phyloP scores from a whole-genome alignment of 2,329 filamentous ascomycete genomes.

The Sporothrix dimorphospora region DNA sequence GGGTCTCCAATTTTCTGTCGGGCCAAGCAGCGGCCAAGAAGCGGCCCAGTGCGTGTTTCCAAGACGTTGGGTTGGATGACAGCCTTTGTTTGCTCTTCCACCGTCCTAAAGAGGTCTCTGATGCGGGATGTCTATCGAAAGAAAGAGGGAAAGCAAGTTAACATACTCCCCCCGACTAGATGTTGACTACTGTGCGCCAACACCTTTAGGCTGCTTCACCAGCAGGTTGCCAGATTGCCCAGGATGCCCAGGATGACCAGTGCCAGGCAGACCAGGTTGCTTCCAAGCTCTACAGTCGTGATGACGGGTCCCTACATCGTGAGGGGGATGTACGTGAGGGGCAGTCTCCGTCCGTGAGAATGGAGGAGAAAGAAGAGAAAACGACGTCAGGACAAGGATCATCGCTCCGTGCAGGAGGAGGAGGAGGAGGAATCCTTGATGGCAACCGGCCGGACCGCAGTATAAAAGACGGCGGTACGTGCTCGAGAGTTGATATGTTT shows the following conservation, averaged over 20 bases:
- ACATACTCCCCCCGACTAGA: neutral
- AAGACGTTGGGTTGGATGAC: neutral
- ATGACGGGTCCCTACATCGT: neutral
- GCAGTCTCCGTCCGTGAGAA: no score
- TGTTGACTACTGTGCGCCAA: neutral
- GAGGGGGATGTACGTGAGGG: neutral
- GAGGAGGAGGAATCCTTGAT: neutral
- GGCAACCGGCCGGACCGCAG: neutral
- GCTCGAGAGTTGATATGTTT: neutral
- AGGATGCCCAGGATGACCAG: neutral
- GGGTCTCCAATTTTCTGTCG: slow-evolving; percentile 1
- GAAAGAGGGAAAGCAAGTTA: neutral
- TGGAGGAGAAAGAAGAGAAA: neutral
- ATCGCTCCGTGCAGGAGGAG: neutral
- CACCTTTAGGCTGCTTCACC: neutral
- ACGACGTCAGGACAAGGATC: neutral
- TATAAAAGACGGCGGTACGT: slow-evolving; percentile 4
- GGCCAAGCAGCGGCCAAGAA: neutral
- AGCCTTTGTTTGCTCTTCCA: neutral
- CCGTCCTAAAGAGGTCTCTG: neutral
- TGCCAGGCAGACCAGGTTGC: neutral
- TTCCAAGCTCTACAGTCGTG: neutral
- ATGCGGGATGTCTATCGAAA: neutral
- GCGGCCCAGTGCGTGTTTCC: neutral
- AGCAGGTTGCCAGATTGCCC: neutral